Conservation (phyloP, 2,329 filamentous ascomycete species). For the Uncinocarpus reesii region DNA sequence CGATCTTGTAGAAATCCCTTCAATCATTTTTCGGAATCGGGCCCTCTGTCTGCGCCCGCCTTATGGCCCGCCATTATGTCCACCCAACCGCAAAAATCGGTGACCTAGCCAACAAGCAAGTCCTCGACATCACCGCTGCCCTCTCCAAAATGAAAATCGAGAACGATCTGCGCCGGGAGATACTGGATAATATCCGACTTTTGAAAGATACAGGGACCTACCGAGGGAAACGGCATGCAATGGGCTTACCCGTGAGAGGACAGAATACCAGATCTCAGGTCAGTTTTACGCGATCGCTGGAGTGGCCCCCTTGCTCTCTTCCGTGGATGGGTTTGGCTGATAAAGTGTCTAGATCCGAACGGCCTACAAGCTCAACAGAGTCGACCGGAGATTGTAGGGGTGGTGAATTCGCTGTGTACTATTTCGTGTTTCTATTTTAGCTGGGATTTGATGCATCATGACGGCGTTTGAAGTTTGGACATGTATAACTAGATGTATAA, state of each 20-base stretch:
- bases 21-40: conserved; percentile 81
- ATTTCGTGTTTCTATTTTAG: conserved; percentile 3
- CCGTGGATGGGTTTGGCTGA: background rate
- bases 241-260: conserved; percentile 82
- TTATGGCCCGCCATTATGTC: conserved; percentile 84
- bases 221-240: conserved; percentile 79
- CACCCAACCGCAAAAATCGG: conserved; percentile 73
- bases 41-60: conserved; percentile 54
- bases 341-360: conserved; percentile 43
- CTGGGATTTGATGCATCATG: background rate
- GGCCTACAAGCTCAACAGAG: conserved; percentile 48
- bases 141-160: conserved; percentile 89
- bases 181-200: conserved; percentile 75
- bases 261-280: conserved; percentile 76
- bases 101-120: conserved; percentile 60
- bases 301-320: too few relatives aligned
- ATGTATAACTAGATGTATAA: conserved; percentile 9
- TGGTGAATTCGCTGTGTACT: background rate
- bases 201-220: conserved; percentile 87
- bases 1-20: conserved; percentile 44
- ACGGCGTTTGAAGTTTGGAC: conserved; percentile 9
- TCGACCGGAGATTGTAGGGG: conserved; percentile 41
- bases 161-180: conserved; percentile 66
- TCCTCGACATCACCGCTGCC: conserved; percentile 73
- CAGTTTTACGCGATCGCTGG: conserved; percentile 11